Evolutionary conservation across 164 flowering plant species (phyloP).

Genomic region (Annona squamosa): DNA sequence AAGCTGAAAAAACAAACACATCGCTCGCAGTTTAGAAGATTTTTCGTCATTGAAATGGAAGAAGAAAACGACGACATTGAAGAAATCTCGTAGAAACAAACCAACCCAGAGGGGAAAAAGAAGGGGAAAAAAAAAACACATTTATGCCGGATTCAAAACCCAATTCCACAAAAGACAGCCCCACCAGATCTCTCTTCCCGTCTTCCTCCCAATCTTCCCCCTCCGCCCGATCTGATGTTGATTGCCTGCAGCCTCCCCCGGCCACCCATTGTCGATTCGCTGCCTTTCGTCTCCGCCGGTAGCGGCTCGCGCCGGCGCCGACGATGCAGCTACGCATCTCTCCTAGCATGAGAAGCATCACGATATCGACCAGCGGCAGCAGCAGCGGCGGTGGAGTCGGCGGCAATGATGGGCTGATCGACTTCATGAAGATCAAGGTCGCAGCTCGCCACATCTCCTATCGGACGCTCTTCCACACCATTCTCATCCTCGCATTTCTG

Average conservation of each 20-base stretch:
- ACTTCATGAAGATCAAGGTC: constrained; percentile 98
- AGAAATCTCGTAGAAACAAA: no score
- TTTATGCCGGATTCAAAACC: constrained; percentile 10
- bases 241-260: constrained; percentile 3
- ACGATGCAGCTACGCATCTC: constrained; percentile 99
- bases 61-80: constrained; percentile 2
- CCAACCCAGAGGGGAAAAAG: no score
- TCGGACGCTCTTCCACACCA: constrained; percentile 80
- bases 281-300: constrained; percentile 6
- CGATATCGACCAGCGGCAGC: constrained; percentile 40
- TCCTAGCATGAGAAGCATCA: constrained; percentile 99
- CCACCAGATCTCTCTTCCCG: constrained; percentile 4
- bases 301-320: constrained; percentile 28
- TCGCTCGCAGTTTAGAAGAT: neutral
- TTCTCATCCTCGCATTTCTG: constrained; percentile 78
- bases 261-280: constrained; percentile 6
- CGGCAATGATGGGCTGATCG: constrained; percentile 58
- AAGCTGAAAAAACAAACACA: neutral
- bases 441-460: constrained; percentile 93
- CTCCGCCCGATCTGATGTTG: constrained; percentile 20
- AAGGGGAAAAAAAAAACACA: no score
- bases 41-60: neutral
- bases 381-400: neutral
- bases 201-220: neutral
- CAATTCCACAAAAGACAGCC: constrained; percentile 3